Base-by-base conservation (phyloP, 2,329 filamentous ascomycete genomes). In the Aspergillus tubingensis region DNA sequence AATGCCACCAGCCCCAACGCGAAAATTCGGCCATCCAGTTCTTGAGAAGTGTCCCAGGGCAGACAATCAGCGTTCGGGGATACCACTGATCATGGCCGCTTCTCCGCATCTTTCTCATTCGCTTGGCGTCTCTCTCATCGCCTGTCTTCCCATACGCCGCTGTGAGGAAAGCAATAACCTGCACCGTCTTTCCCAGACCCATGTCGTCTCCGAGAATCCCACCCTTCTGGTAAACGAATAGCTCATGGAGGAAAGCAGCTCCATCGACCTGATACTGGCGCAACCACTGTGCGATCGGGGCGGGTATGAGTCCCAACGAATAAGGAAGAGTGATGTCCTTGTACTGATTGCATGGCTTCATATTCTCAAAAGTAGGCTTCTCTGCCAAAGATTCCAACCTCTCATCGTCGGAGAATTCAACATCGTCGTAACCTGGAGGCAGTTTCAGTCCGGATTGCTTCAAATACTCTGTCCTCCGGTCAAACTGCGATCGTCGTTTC, bases 151-250 rank as follows among this genome's bases (percentile, higher is more conserved):
- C 95, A 73, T 96, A 99, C 0, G 92, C 93, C 1, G 88, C 92
- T 0, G 92, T 91, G 21, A 99, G 80, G 66, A 99, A 98, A 0
- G 93, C 91, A 59, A 92, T 95, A 25, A 99, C 91, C 75, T 99
- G 95, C 2, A 99, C 91, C 0, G 95, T 99, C 77, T 99, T 99
- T 0, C 95, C 95, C 32, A 99, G 77, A 19, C 95, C 95, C 95
- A 99, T 99, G 70, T 99, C 95, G 72, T 99, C 95, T 3, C 94
- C 93, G 0, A 99, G 82, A 21, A 99, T 91, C 1, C 91, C 92
- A 1, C 95, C 95, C 67, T 89, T 89, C 71, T 99, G 95, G 66
- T 91, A 94, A 3, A 97, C 89, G 72, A 98, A 98, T 21, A 91
- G 84, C 61, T 91, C 86, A 72, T 98, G 93, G 7, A 99, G 81